These are phyloP conservation scores for Stachybotrys elegans DNA, from an alignment of 2,329 filamentous ascomycete genomes.

Conservation along the genomic window DNA sequence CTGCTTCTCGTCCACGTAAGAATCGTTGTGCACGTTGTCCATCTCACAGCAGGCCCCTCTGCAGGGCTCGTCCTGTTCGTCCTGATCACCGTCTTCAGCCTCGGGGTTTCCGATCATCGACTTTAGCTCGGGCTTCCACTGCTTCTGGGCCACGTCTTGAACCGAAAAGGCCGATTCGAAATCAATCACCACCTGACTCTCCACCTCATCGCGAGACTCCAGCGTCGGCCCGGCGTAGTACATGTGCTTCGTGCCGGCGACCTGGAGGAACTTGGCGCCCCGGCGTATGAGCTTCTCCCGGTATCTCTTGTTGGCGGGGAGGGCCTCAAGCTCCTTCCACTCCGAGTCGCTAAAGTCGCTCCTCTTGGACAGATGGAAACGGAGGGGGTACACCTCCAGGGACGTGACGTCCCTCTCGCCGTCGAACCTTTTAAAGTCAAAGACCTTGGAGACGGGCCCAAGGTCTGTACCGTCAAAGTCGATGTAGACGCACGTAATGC, in stretches of 20 bases:
- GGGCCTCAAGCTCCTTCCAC: too few species aligned
- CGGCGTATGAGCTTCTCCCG: conserved; percentile 13
- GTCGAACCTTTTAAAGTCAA: conserved; percentile 18
- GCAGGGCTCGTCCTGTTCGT: not conserved
- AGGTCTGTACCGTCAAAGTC: conserved; percentile 25
- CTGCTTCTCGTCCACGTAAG: conserved; percentile 6
- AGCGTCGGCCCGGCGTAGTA: conserved; percentile 21
- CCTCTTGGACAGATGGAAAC: too few species aligned
- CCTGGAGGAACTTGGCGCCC: conserved; percentile 15
- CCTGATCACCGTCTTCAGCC: not conserved
- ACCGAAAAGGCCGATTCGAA: conserved; percentile 19
- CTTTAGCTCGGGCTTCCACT: not conserved
- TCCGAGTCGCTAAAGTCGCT: not conserved
- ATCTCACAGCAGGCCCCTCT: not conserved
- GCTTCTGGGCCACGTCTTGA: not conserved
- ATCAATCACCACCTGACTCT: conserved; percentile 26
- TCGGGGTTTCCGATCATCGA: not conserved
- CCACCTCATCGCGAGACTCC: conserved; percentile 18
- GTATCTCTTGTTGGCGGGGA: too few species aligned
- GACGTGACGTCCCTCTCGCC: conserved; percentile 17
- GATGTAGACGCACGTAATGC: conserved; percentile 16
- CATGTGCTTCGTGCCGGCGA: conserved; percentile 16
- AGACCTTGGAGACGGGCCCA: conserved; percentile 17
- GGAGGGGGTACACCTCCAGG: conserved; percentile 20
- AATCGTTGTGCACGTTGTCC: conserved; percentile 1